phyloP scores from a whole-genome alignment of 805 yeast species.

The Candida succiphila region DNA sequence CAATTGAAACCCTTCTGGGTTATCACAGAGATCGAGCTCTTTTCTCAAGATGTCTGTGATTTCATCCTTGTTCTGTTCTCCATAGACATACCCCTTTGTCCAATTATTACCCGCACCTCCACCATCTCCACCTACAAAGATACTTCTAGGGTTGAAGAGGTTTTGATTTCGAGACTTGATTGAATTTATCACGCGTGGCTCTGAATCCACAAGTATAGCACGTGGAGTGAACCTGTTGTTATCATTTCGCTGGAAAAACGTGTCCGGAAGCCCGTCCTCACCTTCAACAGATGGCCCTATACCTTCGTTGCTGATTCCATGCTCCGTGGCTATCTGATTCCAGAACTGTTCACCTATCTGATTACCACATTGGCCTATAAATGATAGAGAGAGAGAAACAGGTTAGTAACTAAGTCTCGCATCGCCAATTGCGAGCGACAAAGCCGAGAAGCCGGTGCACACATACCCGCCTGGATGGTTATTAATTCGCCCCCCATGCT shows the following conservation, averaged over 20 bases:
- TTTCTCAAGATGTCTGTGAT: constrained; percentile 76
- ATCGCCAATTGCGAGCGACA: too few relatives aligned
- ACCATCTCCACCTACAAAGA: constrained; percentile 72
- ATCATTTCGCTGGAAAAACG: constrained; percentile 73
- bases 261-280: constrained; percentile 67
- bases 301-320: constrained; percentile 70
- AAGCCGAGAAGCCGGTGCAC: not conserved
- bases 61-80: constrained; percentile 58
- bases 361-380: constrained; percentile 97
- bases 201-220: constrained; percentile 76
- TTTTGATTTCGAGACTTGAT: constrained; percentile 37
- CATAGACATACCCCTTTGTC: constrained; percentile 83
- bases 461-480: constrained; percentile 52
- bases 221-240: constrained; percentile 75
- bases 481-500: constrained; percentile 53
- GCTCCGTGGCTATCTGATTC: constrained; percentile 81
- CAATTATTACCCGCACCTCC: constrained; percentile 95
- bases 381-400: not conserved
- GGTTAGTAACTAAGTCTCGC: constrained; percentile 4
- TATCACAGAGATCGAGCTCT: constrained; percentile 85
- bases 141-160: constrained; percentile 75
- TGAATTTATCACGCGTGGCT: constrained; percentile 76
- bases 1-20: constrained; percentile 81
- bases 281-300: constrained; percentile 21
- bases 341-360: constrained; percentile 91